Evolutionary conservation across 2,329 filamentous ascomycete species (phyloP).

Genomic region (Akanthomyces dipterigenus): DNA sequence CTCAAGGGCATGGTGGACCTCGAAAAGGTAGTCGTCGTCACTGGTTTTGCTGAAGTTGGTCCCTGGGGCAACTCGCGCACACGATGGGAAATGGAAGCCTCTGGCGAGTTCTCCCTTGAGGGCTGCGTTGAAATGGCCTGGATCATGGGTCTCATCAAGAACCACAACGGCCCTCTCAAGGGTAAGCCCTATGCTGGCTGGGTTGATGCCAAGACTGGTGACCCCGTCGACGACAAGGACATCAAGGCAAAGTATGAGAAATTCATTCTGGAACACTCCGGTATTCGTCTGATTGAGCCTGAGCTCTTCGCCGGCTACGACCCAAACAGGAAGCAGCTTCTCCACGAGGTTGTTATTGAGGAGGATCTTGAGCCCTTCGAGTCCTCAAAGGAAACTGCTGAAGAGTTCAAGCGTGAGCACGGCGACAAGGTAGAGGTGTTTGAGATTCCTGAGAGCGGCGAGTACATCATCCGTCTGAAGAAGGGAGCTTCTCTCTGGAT

Average conservation of each 20-base stretch:
- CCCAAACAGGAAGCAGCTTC: slow-evolving; percentile 95
- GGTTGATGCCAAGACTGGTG: slow-evolving; percentile 90
- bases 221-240: slow-evolving; percentile 96
- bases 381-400: slow-evolving; percentile 91
- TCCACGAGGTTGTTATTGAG: slow-evolving; percentile 95
- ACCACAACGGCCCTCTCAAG: slow-evolving; percentile 94
- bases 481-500: slow-evolving; percentile 94
- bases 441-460: slow-evolving; percentile 85
- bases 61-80: slow-evolving; percentile 98
- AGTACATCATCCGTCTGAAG: slow-evolving; percentile 90
- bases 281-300: slow-evolving; percentile 95
- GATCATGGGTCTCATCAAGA: slow-evolving; percentile 99
- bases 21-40: slow-evolving; percentile 95
- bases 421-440: slow-evolving; percentile 97
- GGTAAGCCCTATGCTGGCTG: slow-evolving; percentile 94
- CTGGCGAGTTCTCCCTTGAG: slow-evolving; percentile 93
- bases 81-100: slow-evolving; percentile 98
- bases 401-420: slow-evolving; percentile 95
- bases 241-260: slow-evolving; percentile 97
- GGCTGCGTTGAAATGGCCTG: slow-evolving; percentile 99
- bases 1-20: slow-evolving; percentile 98
- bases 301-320: slow-evolving; percentile 96
- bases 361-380: slow-evolving; percentile 97
- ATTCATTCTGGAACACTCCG: slow-evolving; percentile 89
- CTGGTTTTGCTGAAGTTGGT: slow-evolving; percentile 90